These are phyloP conservation scores for Elsinoe arachidis DNA, from an alignment of 2,329 filamentous ascomycete genomes.

Conservation along the genomic window DNA sequence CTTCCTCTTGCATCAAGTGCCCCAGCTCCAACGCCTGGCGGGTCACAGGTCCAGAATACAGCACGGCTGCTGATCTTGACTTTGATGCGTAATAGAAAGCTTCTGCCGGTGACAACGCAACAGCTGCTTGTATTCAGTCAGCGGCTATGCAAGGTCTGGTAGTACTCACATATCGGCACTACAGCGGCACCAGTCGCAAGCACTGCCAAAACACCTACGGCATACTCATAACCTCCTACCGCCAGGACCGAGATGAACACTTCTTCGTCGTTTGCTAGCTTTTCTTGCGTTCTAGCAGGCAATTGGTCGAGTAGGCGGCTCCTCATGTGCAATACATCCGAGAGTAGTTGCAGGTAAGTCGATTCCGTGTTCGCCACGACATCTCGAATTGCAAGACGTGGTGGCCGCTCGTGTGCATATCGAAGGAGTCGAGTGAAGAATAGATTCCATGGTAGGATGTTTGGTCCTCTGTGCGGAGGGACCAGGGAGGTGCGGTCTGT, in stretches of 20 bases:
- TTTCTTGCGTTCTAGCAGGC: constrained; percentile 21
- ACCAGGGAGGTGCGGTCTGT: constrained; percentile 16
- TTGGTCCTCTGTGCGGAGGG: constrained; percentile 17
- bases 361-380: constrained; percentile 29
- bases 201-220: constrained; percentile 41
- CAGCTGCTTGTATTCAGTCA: constrained; percentile 17
- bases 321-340: constrained; percentile 38
- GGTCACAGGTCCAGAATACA: constrained; percentile 30
- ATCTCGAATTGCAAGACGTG: constrained; percentile 33
- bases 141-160: background rate
- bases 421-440: constrained; percentile 36
- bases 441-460: constrained; percentile 26
- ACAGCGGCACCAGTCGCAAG: constrained; percentile 39
- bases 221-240: constrained; percentile 40
- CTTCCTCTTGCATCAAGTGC: constrained; percentile 22
- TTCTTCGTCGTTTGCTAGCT: constrained; percentile 29
- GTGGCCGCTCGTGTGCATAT: constrained; percentile 29
- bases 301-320: constrained; percentile 28
- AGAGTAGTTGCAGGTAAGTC: constrained; percentile 37
- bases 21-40: constrained; percentile 24
- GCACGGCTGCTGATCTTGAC: constrained; percentile 30
- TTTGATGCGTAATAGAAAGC: constrained; percentile 38
- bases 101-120: constrained; percentile 35
- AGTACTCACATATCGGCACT: constrained; percentile 32
- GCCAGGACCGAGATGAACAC: constrained; percentile 40